Conservation (phyloP, 2,329 filamentous ascomycete genomes). For the Cladosporium austrohemisphaericum region DNA sequence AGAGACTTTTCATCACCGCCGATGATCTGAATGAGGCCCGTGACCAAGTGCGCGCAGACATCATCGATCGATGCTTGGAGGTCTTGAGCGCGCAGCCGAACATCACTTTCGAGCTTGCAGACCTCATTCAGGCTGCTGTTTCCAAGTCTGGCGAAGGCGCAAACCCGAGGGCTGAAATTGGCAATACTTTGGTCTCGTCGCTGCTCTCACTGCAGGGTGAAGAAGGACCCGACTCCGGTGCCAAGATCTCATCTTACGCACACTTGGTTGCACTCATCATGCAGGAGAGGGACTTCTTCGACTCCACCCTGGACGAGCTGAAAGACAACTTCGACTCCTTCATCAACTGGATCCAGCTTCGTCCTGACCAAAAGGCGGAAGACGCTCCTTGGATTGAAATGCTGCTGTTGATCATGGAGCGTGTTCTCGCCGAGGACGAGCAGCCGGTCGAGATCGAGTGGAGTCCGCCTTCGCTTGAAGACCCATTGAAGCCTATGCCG, state of each 20-base stretch:
- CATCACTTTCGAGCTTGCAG: conserved; percentile 84
- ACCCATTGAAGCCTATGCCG: conserved; percentile 39
- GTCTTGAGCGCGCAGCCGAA: conserved; percentile 83
- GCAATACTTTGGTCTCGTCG: conserved; percentile 76
- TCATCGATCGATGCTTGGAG: conserved; percentile 88
- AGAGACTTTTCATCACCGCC: conserved; percentile 53
- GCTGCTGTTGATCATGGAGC: conserved; percentile 84
- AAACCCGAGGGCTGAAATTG: conserved; percentile 67
- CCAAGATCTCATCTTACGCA: conserved; percentile 84
- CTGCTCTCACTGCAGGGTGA: conserved; percentile 65
- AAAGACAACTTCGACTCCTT: conserved; percentile 73
- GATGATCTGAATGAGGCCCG: conserved; percentile 79
- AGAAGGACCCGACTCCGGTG: conserved; percentile 51
- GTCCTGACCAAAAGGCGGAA: conserved; percentile 63
- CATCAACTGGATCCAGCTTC: conserved; percentile 72
- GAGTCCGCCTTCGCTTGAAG: conserved; percentile 48
- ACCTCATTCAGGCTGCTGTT: conserved; percentile 73
- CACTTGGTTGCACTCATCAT: conserved; percentile 86
- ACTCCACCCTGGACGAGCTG: conserved; percentile 67
- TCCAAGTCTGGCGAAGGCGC: conserved; percentile 57
- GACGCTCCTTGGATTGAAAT: conserved; percentile 91
- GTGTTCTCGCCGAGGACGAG: conserved; percentile 82
- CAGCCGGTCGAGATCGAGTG: conserved; percentile 72
- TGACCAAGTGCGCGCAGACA: conserved; percentile 64
- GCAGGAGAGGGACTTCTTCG: conserved; percentile 77